Percentiles rank a stretch among this genome's conserved stretches.
phyloP scores from a whole-genome alignment of 495 filamentous ascomycete species.

The Opeltia flavorubescens region DNA sequence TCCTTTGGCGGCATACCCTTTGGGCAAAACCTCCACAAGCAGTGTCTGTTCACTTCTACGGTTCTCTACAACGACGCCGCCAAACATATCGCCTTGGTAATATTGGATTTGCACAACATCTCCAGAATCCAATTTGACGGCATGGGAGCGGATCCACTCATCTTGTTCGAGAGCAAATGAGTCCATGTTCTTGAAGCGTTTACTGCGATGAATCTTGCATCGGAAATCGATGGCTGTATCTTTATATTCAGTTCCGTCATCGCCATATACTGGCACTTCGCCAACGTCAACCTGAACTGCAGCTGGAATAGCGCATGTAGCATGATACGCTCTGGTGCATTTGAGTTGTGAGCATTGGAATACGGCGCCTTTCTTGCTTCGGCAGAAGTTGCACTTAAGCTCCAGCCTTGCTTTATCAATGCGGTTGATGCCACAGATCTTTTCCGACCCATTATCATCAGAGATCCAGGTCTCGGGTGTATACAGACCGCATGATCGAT shows the following conservation, averaged over 20 bases:
- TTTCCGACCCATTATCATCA: conserved; percentile 53
- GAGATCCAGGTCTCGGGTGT: conserved; percentile 83
- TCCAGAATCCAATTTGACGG: conserved; percentile 49
- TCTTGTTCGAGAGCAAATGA: conserved; percentile 55
- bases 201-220: conserved; percentile 85
- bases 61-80: conserved; percentile 79
- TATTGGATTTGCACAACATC: conserved; percentile 84
- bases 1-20: conserved; percentile 50
- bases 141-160: conserved; percentile 53
- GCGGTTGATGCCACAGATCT: conserved; percentile 58
- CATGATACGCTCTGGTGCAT: conserved; percentile 86
- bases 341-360: conserved; percentile 96
- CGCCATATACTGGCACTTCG: conserved; percentile 70
- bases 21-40: conserved; percentile 72
- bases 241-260: conserved; percentile 84
- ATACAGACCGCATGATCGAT: conserved; percentile 79
- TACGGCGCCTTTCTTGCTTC: conserved; percentile 81
- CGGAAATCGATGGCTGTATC: conserved; percentile 80
- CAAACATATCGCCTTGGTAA: conserved; percentile 74
- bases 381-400: conserved; percentile 87
- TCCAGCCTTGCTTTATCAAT: conserved; percentile 81
- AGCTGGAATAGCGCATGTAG: conserved; percentile 81
- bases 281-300: conserved; percentile 84
- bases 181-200: conserved; percentile 57
- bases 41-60: conserved; percentile 58